Conservation (phyloP, 768 basidiomycete species). For the Boletus bicolor region DNA sequence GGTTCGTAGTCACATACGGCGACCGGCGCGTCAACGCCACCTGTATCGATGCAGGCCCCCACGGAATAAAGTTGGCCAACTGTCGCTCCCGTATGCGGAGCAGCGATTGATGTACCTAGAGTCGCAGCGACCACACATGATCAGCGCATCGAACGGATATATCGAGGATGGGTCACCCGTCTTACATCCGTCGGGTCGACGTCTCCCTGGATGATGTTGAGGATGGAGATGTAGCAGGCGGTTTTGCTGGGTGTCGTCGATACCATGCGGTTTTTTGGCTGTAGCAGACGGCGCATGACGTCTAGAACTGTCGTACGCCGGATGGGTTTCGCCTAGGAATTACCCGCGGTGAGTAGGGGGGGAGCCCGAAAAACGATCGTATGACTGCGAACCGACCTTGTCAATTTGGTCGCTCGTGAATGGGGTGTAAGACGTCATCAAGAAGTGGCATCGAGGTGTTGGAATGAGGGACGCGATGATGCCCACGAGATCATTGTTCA, state of each 20-base stretch:
- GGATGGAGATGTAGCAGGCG: constrained; percentile 94
- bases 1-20: constrained; percentile 82
- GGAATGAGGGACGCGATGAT: constrained; percentile 97
- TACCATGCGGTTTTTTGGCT: constrained; percentile 98
- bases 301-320: constrained; percentile 96
- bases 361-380: background rate
- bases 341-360: background rate
- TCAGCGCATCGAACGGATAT: background rate
- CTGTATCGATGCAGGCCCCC: constrained; percentile 98
- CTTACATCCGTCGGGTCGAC: constrained; percentile 94
- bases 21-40: constrained; percentile 91
- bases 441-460: constrained; percentile 95
- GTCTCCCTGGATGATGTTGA: constrained; percentile 98
- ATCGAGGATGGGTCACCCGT: background rate
- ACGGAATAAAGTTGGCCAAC: constrained; percentile 96
- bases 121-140: background rate
- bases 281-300: constrained; percentile 95
- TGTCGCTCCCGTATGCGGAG: constrained; percentile 95
- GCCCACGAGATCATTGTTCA: constrained; percentile 98
- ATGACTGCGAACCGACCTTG: constrained; percentile 57
- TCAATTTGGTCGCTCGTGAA: constrained; percentile 97
- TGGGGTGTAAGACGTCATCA: constrained; percentile 98
- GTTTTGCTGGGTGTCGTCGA: constrained; percentile 89
- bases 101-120: constrained; percentile 92
- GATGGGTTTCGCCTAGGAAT: constrained; percentile 81